Conservation (phyloP, 2,329 filamentous ascomycete genomes). For the Mollisiaceae sp. region DNA sequence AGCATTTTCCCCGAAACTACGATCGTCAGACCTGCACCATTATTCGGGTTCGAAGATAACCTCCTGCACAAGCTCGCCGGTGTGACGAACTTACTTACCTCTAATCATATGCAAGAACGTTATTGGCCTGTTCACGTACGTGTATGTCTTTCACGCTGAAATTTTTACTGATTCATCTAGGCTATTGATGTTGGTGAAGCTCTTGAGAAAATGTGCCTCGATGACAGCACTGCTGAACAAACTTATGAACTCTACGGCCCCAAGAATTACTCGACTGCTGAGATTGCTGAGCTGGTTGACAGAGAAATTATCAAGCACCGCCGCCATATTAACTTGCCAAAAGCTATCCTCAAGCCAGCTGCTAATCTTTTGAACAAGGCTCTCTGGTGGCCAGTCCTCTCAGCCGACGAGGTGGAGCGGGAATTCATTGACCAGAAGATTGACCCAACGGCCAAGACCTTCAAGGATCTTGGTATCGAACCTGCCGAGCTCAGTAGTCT, state of each 20-base stretch:
- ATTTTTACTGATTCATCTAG: slow-evolving; percentile 47
- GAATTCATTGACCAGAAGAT: slow-evolving; percentile 94
- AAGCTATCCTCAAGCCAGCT: slow-evolving; percentile 75
- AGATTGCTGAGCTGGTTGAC: slow-evolving; percentile 88
- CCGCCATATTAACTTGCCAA: slow-evolving; percentile 90
- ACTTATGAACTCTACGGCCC: slow-evolving; percentile 96
- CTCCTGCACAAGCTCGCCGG: slow-evolving; percentile 85
- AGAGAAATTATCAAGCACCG: slow-evolving; percentile 90
- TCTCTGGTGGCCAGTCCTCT: slow-evolving; percentile 88
- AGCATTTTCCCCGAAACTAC: slow-evolving; percentile 96
- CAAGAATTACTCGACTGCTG: slow-evolving; percentile 85
- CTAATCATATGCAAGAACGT: slow-evolving; percentile 91
- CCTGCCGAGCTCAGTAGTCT: slow-evolving; percentile 84
- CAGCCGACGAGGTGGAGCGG: slow-evolving; percentile 84
- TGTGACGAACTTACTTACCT: slow-evolving; percentile 80
- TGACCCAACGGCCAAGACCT: slow-evolving; percentile 90
- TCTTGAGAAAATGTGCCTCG: slow-evolving; percentile 86
- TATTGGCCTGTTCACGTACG: slow-evolving; percentile 89
- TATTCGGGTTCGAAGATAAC: slow-evolving; percentile 95
- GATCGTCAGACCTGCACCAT: slow-evolving; percentile 89
- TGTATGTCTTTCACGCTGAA: slow-evolving; percentile 7
- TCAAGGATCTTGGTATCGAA: slow-evolving; percentile 90
- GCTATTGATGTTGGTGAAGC: slow-evolving; percentile 89
- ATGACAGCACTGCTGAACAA: slow-evolving; percentile 87
- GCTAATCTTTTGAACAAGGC: slow-evolving; percentile 77